These are phyloP conservation scores for Podospora tetraspora DNA, from an alignment of 495 filamentous ascomycete species.

Conservation along the genomic window DNA sequence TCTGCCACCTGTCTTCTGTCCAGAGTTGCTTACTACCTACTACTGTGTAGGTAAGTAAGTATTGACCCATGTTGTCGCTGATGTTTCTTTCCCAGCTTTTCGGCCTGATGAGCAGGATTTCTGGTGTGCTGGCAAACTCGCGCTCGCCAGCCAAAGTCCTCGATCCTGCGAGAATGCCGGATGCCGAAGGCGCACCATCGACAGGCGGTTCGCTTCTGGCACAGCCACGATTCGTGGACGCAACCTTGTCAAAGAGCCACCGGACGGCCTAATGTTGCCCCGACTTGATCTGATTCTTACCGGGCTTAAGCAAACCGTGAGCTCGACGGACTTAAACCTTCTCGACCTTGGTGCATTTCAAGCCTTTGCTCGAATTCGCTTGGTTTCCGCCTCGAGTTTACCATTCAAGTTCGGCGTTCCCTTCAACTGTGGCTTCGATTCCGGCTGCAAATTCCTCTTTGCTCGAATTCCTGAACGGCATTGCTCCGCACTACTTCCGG, in stretches of 20 bases:
- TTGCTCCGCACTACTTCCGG: conserved; percentile 28
- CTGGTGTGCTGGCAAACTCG: not conserved
- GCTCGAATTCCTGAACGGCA: not conserved
- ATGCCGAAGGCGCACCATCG: not conserved
- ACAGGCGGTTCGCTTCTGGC: not conserved
- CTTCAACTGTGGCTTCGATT: not conserved
- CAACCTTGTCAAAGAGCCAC: not conserved
- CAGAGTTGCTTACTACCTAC: not conserved
- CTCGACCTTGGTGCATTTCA: not conserved
- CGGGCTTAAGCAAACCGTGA: not conserved
- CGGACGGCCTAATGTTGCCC: conserved; percentile 1
- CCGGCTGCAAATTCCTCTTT: not conserved
- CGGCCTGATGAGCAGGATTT: not conserved
- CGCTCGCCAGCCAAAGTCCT: not conserved
- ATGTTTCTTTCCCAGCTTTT: not conserved
- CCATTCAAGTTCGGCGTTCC: not conserved
- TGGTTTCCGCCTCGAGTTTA: not conserved
- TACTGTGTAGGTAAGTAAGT: not conserved
- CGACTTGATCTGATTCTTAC: conserved; percentile 4
- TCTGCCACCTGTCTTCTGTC: not conserved
- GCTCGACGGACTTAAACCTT: not conserved
- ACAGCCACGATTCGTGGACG: not conserved
- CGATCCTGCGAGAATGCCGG: not conserved
- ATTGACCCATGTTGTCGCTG: not conserved
- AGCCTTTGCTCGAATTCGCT: not conserved